Evolutionary conservation across 164 flowering plant species (phyloP), one percentile per base, ranked within the genome.

Genomic region (Stephania yunnanensis): DNA sequence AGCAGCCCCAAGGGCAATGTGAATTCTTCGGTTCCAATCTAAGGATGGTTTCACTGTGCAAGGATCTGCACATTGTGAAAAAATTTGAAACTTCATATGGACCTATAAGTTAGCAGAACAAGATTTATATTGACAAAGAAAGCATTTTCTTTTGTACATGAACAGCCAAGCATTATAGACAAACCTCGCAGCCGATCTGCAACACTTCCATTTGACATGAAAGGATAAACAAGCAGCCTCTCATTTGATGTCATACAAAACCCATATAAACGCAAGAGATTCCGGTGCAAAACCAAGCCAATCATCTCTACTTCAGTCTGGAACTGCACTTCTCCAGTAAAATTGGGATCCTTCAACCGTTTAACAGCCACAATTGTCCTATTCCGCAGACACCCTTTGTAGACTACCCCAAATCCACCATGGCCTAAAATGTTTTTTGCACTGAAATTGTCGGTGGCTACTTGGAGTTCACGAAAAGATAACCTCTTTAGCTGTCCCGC

Each of bases 271-370:
- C 93, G 90, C 66, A 96, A 83, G 67, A 96, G 97, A 83, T 96
- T 96, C 73, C 99, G 82, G 77, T 96, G 97, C 81, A 93, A 73
- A 76, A 95, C 99, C 79, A 96, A 86, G 66, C 99, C 92, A 81
- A 96, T 96, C 95, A 91, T 89, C 85, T 92, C 98, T 73, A 96
- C 98, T 85, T 96, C 99, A n/a, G 99, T 96, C 80, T 94, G 98
- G 82, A 96, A 96, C 84, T 94, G 99, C 75, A 88, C 84, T 81
- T 96, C 99, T 76, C 99, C 99, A 22, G 97, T 87, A 81, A 82
- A 86, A 81, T 83, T 91, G 66, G 97, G 97, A 86, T 96, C 97
- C 83, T 81, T 91, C 68, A 96, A 81, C 82, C 98, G 85, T 82
- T 96, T 96, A 17, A 96, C 99, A 50, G 99, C 99, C 74, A 96